A percentile compares a stretch with the other conserved stretches of the same genome.
Evolutionary conservation across 192 early-diverging fungal species (phyloP).

Genomic region (Coemansia sp.): DNA sequence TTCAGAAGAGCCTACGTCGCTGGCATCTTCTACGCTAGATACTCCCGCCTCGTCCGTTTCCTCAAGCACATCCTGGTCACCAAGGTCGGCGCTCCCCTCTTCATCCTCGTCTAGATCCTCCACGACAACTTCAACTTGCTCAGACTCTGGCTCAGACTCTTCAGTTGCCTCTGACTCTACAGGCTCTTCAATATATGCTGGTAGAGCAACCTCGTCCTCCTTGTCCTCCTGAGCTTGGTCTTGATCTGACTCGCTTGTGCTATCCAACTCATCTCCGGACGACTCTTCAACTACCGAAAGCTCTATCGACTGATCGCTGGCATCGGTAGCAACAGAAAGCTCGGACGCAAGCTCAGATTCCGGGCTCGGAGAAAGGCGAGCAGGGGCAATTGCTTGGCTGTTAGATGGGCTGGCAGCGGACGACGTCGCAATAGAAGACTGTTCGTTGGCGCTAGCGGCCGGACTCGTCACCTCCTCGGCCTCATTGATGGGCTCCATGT

Average conservation of each 20-base stretch:
- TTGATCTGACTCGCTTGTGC: conserved; percentile 4
- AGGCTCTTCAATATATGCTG: conserved; percentile 2
- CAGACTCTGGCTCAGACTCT: conserved; percentile 7
- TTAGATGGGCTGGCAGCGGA: conserved; percentile 1
- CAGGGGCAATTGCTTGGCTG: background rate
- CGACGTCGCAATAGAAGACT: background rate
- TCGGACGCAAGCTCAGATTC: background rate
- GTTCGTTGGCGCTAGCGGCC: background rate
- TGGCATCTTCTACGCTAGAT: background rate
- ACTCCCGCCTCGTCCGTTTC: background rate
- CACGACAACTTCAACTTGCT: background rate
- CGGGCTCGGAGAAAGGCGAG: background rate
- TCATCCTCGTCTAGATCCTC: background rate
- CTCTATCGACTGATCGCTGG: conserved; percentile 10
- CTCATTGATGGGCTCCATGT: conserved; percentile 47
- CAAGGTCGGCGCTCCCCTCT: background rate
- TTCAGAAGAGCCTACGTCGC: background rate
- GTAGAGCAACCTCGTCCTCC: background rate
- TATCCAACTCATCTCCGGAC: background rate
- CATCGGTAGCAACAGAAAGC: background rate
- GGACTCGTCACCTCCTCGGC: conserved; percentile 29
- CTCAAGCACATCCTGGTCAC: background rate
- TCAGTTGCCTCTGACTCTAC: conserved; percentile 1
- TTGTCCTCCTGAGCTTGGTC: background rate
- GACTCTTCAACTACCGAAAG: conserved; percentile 20